A percentile compares a stretch with the other conserved stretches of the same genome.
Conservation (phyloP, 192 early-diverging fungal species). For the Mortierella claussenii region DNA sequence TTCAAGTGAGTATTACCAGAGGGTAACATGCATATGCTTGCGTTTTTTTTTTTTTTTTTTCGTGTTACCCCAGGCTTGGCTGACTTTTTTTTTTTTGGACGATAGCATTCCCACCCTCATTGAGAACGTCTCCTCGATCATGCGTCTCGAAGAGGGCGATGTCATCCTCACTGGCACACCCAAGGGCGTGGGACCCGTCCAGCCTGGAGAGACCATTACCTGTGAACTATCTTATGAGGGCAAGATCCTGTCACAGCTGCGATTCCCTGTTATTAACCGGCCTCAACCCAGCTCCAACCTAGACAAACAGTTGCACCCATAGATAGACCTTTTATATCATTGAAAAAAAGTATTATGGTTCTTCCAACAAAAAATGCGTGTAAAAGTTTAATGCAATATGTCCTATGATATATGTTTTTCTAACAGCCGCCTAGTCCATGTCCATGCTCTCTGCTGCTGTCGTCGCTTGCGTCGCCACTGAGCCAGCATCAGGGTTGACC, state of each 20-base stretch:
- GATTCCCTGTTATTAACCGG: conserved; percentile 59
- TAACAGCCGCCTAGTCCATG: conserved; percentile 31
- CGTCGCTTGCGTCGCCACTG: conserved; percentile 9
- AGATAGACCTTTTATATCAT: background rate
- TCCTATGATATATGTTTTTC: background rate
- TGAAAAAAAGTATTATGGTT: background rate
- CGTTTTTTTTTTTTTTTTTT: background rate
- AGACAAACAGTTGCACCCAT: too few species aligned
- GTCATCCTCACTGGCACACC: conserved; percentile 93
- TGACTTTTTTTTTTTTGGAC: background rate
- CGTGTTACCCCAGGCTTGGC: background rate
- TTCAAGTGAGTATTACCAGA: conserved; percentile 79
- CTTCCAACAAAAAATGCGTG: conserved; percentile 15
- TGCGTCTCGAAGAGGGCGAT: conserved; percentile 91
- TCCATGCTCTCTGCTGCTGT: conserved; percentile 44
- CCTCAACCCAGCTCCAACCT: background rate
- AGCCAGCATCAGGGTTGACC: conserved; percentile 48
- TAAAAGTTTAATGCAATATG: conserved; percentile 14
- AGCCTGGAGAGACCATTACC: conserved; percentile 78
- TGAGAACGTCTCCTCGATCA: conserved; percentile 83
- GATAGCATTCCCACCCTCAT: conserved; percentile 82
- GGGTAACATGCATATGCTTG: too few species aligned
- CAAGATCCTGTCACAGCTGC: conserved; percentile 52
- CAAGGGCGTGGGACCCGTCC: conserved; percentile 84
- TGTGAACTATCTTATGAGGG: conserved; percentile 67